Conservation (phyloP, 768 basidiomycete genomes). For the Rhizopogon vesiculosus region DNA sequence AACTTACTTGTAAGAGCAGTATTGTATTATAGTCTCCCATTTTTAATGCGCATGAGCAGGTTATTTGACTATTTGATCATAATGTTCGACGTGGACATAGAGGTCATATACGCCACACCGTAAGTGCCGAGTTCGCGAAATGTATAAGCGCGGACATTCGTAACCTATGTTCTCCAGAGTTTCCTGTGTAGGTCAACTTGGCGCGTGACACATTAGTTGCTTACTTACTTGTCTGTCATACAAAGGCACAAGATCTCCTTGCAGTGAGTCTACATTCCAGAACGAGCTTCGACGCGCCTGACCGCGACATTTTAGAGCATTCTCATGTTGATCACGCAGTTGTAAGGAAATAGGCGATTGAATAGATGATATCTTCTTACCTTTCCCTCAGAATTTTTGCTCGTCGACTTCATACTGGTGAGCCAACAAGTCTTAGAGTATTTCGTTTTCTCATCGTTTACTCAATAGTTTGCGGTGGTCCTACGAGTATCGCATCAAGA, state of each 20-base stretch:
- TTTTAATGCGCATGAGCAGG: conserved; percentile 12
- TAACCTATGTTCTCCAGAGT: conserved; percentile 13
- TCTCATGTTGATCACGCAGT: conserved; percentile 19
- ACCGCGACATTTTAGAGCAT: conserved; percentile 12
- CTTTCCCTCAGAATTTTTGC: conserved; percentile 17
- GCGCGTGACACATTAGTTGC: neutral
- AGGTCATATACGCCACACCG: conserved; percentile 21
- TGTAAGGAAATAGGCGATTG: conserved; percentile 10
- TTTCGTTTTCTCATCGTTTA: neutral
- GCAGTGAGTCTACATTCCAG: conserved; percentile 14
- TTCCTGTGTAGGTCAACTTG: conserved; percentile 24
- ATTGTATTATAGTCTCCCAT: neutral
- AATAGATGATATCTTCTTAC: neutral
- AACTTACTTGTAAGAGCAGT: conserved; percentile 18
- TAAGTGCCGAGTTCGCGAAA: conserved; percentile 4
- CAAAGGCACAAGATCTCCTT: conserved; percentile 20
- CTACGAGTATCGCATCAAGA: conserved; percentile 4
- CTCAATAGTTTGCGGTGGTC: conserved; percentile 14
- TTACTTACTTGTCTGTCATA: neutral
- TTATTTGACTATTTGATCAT: conserved; percentile 24
- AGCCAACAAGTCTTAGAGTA: neutral
- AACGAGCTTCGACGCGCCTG: neutral
- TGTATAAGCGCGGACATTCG: too few species aligned
- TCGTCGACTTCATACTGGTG: conserved; percentile 20
- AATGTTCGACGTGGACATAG: conserved; percentile 18